phyloP scores from a whole-genome alignment of 2,329 filamentous ascomycete species.

The Penicillium brevicompactum region DNA sequence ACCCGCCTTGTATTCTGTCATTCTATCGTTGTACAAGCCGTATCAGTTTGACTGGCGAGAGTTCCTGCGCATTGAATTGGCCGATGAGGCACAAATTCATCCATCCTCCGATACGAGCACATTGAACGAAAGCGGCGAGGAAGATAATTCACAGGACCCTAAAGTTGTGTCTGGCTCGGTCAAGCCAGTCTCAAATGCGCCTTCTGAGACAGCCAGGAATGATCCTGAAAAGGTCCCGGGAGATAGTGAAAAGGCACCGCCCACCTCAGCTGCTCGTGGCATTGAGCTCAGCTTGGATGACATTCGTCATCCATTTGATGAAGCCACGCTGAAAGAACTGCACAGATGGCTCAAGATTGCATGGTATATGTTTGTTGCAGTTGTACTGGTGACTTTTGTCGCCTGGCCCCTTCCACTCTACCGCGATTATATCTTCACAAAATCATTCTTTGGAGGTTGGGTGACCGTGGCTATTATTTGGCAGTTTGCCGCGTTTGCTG shows the following conservation, averaged over 20 bases:
- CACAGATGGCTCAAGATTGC: conserved; percentile 45
- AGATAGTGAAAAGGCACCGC: background rate
- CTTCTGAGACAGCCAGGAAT: background rate
- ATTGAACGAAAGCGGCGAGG: conserved; percentile 11
- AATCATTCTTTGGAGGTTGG: conserved; percentile 51
- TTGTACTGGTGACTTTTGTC: conserved; percentile 51
- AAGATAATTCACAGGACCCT: background rate
- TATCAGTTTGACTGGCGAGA: conserved; percentile 48
- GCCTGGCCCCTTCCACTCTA: conserved; percentile 56
- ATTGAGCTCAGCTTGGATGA: conserved; percentile 38
- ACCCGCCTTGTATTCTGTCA: conserved; percentile 49
- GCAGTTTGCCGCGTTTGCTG: conserved; percentile 52
- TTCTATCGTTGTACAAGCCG: conserved; percentile 46
- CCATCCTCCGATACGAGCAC: conserved; percentile 11
- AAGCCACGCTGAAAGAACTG: conserved; percentile 36
- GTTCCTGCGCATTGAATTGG: conserved; percentile 52
- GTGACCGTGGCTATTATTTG: conserved; percentile 49
- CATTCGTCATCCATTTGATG: conserved; percentile 48
- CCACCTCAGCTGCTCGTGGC: background rate
- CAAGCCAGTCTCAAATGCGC: background rate
- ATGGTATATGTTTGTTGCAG: conserved; percentile 42
- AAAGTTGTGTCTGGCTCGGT: background rate
- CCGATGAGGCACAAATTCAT: conserved; percentile 39
- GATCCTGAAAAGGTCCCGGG: conserved; percentile 2
- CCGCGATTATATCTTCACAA: conserved; percentile 51